Conservation (phyloP, 1,284 basidiomycete genomes). For the Ceratobasidium sp. region DNA sequence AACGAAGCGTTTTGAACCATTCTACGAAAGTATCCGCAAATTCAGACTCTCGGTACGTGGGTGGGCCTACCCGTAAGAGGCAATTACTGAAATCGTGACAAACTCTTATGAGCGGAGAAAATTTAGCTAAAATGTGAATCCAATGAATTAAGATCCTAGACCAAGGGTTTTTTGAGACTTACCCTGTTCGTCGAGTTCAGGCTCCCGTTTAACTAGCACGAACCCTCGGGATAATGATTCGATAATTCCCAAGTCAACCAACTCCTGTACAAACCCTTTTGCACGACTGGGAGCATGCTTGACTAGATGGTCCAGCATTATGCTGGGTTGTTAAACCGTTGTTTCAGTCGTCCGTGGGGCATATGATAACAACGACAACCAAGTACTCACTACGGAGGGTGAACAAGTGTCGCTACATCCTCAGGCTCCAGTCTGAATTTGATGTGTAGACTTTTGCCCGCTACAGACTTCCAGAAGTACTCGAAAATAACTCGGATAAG, state of each 20-base stretch:
- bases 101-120: not conserved
- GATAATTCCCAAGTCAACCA: not conserved
- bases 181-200: not conserved
- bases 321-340: not conserved
- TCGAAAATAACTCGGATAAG: not conserved
- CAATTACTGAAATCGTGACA: not conserved
- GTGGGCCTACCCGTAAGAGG: not conserved
- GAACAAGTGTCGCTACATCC: not conserved
- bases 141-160: not conserved
- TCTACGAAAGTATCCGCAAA: not conserved
- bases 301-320: slow-evolving; percentile 2
- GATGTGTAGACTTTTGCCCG: not conserved
- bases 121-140: not conserved
- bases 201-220: not conserved
- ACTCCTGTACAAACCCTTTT: not conserved
- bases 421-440: not conserved
- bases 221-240: slow-evolving; percentile 2
- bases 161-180: not conserved
- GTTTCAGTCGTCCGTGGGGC: not conserved
- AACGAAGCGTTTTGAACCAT: slow-evolving; percentile 9
- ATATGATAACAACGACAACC: not conserved
- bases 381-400: not conserved
- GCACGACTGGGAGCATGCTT: not conserved
- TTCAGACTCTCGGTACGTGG: not conserved
- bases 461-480: not conserved